Percentiles rank a stretch among this genome's conserved stretches.
Conservation (phyloP, 1,139 yeast species). For the Hansenula lynferdii region DNA sequence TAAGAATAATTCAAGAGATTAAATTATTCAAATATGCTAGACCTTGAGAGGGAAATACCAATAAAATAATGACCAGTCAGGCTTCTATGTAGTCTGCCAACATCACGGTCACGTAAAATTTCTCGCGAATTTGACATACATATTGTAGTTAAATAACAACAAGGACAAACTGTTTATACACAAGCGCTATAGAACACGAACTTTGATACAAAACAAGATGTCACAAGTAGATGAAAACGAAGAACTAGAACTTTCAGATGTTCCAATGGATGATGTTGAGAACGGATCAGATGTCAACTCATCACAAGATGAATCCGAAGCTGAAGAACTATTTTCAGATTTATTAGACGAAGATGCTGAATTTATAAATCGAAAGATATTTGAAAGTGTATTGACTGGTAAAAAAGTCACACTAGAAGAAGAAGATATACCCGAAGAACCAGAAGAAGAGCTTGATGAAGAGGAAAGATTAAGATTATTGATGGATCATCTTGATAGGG, state of each 20-base stretch:
- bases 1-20: conserved; percentile 37
- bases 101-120: neutral
- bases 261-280: conserved; percentile 19
- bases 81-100: neutral
- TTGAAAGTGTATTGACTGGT: conserved; percentile 10
- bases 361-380: conserved; percentile 11
- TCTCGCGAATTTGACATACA: neutral
- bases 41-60: neutral
- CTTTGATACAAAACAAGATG: neutral
- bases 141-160: neutral
- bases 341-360: conserved; percentile 15
- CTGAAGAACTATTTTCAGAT: conserved; percentile 11
- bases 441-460: conserved; percentile 32
- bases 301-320: conserved; percentile 15
- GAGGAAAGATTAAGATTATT: conserved; percentile 60
- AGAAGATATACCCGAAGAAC: conserved; percentile 18
- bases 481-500: conserved; percentile 69
- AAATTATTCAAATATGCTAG: conserved; percentile 14
- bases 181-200: neutral
- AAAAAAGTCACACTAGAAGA: conserved; percentile 14
- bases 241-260: conserved; percentile 22
- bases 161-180: too few species aligned
- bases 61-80: neutral
- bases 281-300: conserved; percentile 8
- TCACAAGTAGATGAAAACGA: conserved; percentile 6